Evolutionary conservation across 371 early-diverging fungal genomes (phyloP), one percentile per base, ranked within the genome.

Genomic region (Encephalitozoon intestinalis): DNA sequence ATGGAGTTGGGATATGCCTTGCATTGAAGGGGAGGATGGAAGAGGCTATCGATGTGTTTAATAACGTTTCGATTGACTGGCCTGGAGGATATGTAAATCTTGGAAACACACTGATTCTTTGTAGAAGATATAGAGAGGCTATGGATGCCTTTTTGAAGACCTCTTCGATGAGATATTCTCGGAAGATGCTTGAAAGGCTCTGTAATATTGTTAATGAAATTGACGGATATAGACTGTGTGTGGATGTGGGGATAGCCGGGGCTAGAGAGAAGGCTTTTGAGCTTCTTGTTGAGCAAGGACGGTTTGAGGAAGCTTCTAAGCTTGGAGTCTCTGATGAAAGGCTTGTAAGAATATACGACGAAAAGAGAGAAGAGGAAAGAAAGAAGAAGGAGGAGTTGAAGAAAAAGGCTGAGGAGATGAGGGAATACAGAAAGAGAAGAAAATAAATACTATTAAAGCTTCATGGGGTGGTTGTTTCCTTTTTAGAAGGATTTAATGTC

Each of bases 1-100:
- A 76, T 76, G 76, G 70, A 46, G 15, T 76, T 23, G 76, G 53
- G 12, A 70, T 76, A 30, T 76, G 76, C 31, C 41, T 64, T 41
- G 41, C 64, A 21, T 12, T 51, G 26, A 63, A 9, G 6, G 54
- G 46, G 6, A 64, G 65, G 23, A n/a, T 28, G 12, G 26, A 50
- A 30, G 70, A 64, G 53, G 58, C 70, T 7, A 37, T 69, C 28
- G 30, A 69, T 23, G 18, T 76, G 15, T 76, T 76, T 41, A 30
- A 40, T n/a, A 30, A 41, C 3, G 31, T 76, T 5, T 37, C 39
- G 12, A 15, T 46, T 21, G 75, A 75, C 18, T 63, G 51, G 40
- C 41, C 12, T 15, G 69, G 52, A 18, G 76, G 44, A 63, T 63
- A 52, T 76, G 54, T 63, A 18, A 76, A 76, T 70, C 26, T 70